phyloP scores from a whole-genome alignment of 2,329 filamentous ascomycete genomes.

The Talaromyces sp. region DNA sequence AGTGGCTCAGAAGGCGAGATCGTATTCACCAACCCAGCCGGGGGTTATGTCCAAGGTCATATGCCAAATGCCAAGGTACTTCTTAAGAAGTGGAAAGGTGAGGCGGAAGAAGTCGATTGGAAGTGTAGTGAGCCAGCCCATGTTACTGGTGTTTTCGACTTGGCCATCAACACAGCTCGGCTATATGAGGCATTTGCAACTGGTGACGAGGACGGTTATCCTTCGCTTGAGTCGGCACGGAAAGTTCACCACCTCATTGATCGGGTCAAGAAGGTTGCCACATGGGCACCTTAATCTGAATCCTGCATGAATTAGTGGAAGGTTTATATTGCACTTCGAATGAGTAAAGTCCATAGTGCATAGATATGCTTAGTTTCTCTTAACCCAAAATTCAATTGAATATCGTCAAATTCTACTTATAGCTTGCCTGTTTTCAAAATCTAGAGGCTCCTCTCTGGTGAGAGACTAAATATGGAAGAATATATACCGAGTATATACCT shows the following conservation, averaged over 20 bases:
- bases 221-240: slow-evolving; percentile 14
- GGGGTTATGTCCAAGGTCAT: background rate
- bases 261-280: slow-evolving; percentile 9
- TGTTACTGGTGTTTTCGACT: background rate
- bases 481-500: background rate
- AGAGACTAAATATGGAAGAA: background rate
- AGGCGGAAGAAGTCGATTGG: slow-evolving; percentile 2
- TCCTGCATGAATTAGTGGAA: background rate
- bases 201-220: slow-evolving; percentile 9
- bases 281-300: slow-evolving; percentile 13
- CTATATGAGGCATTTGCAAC: slow-evolving; percentile 16
- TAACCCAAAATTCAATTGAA: background rate
- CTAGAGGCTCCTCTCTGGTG: background rate
- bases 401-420: background rate
- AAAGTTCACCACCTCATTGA: slow-evolving; percentile 16
- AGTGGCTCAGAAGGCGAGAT: slow-evolving; percentile 16
- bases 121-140: slow-evolving; percentile 5
- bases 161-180: slow-evolving; percentile 12
- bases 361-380: background rate
- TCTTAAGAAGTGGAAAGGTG: slow-evolving; percentile 12
- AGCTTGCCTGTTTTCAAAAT: background rate
- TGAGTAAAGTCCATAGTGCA: no score
- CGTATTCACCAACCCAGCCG: slow-evolving; percentile 1
- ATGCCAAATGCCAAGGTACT: slow-evolving; percentile 7
- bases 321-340: no score